Evolutionary conservation across 164 flowering plant genomes (phyloP).

Genomic region (Echeveria elegans): DNA sequence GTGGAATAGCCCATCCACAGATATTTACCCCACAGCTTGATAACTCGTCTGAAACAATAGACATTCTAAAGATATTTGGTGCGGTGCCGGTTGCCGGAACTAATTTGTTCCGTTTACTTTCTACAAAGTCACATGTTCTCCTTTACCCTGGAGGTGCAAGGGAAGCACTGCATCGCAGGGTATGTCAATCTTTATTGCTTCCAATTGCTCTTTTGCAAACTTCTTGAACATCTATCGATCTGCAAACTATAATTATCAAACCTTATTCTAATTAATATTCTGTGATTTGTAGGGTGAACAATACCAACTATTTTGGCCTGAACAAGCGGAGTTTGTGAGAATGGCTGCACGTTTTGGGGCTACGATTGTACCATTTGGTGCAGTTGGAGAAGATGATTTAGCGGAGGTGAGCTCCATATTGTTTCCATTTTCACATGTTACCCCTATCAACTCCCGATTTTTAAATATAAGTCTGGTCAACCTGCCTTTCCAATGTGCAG

Average conservation of each 20-base stretch:
- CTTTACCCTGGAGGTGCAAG: slow-evolving; percentile 98
- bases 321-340: slow-evolving; percentile 84
- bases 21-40: slow-evolving; percentile 26
- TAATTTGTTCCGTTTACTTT: slow-evolving; percentile 58
- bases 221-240: not conserved
- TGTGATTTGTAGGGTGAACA: slow-evolving; percentile 57
- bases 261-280: not conserved
- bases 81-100: slow-evolving; percentile 63
- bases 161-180: slow-evolving; percentile 91
- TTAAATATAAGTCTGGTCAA: not conserved
- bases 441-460: not conserved
- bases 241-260: not conserved
- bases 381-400: slow-evolving; percentile 80
- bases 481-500: slow-evolving; percentile 16
- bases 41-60: slow-evolving; percentile 32
- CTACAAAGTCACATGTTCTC: slow-evolving; percentile 67
- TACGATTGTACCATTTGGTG: slow-evolving; percentile 85
- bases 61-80: slow-evolving; percentile 57
- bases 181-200: slow-evolving; percentile 16
- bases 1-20: slow-evolving; percentile 71
- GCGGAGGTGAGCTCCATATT: slow-evolving; percentile 36
- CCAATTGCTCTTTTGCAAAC: not conserved
- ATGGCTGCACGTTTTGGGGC: slow-evolving; percentile 89
- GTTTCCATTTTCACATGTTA: not conserved
- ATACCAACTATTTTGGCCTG: slow-evolving; percentile 76